A percentile compares a stretch with the other conserved stretches of the same genome.
phyloP scores from a whole-genome alignment of 1,284 basidiomycete genomes.

The Trichosporon inkin region DNA sequence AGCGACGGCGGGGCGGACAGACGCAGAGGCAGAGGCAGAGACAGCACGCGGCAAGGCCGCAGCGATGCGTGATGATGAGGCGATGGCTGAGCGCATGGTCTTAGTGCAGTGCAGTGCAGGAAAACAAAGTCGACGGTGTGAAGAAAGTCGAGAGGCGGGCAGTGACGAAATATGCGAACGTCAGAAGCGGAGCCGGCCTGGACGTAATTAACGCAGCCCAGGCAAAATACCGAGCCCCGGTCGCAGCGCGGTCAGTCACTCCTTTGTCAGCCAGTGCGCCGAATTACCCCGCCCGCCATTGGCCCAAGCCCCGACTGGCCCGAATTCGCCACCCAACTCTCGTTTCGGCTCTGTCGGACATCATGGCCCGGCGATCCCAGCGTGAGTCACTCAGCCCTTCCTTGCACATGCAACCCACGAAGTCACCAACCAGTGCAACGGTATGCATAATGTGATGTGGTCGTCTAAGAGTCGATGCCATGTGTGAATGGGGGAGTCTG shows the following conservation, averaged over 20 bases:
- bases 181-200: not conserved
- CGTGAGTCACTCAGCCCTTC: not conserved
- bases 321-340: not conserved
- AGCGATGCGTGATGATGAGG: not conserved
- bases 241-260: not conserved
- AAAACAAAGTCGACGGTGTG: not conserved
- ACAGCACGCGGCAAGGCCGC: conserved; percentile 11
- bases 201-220: not conserved
- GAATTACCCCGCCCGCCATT: conserved; percentile 3
- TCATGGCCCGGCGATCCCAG: too few relatives aligned
- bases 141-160: not conserved
- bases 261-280: conserved; percentile 1
- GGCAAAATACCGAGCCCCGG: not conserved
- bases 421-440: not conserved
- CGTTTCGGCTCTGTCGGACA: not conserved
- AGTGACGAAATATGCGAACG: conserved; percentile 1
- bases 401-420: not conserved
- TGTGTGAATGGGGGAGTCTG: not conserved
- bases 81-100: conserved; percentile 4
- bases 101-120: not conserved
- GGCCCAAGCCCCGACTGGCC: not conserved
- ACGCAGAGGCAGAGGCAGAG: too few relatives aligned
- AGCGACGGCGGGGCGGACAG: conserved; percentile 1
- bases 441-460: conserved; percentile 1
- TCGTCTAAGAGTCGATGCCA: not conserved